phyloP scores from a whole-genome alignment of 1,284 basidiomycete species.

The Cryptococcus neoformans region DNA sequence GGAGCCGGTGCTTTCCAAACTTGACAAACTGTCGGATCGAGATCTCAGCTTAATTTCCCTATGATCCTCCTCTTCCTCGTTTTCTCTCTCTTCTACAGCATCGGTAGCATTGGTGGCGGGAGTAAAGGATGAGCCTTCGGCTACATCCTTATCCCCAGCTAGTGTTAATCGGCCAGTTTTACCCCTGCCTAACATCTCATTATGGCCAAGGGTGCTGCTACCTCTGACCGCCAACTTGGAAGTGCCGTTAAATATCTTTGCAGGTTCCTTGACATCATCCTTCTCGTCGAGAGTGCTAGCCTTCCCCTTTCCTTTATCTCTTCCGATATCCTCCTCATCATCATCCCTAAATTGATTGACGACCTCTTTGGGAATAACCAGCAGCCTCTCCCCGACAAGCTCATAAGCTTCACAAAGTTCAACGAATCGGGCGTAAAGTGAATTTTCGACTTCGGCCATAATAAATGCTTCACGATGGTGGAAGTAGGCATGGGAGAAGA shows the following conservation, averaged over 20 bases:
- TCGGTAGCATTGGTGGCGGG: not conserved
- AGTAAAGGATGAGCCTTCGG: not conserved
- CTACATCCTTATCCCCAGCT: no score
- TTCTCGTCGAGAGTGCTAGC: no score
- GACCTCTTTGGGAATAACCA: constrained; percentile 64
- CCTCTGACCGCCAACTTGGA: not conserved
- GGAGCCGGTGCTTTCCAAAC: not conserved
- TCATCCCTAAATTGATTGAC: constrained; percentile 8
- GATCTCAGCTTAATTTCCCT: no score
- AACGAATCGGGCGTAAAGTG: constrained; percentile 86
- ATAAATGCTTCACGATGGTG: constrained; percentile 79
- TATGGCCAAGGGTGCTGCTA: not conserved
- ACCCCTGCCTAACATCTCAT: not conserved
- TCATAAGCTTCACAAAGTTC: constrained; percentile 76
- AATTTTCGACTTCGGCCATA: constrained; percentile 65
- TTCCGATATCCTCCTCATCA: constrained; percentile 15
- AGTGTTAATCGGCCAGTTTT: not conserved
- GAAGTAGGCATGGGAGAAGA: constrained; percentile 94
- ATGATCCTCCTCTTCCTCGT: not conserved
- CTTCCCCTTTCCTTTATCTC: constrained; percentile 6
- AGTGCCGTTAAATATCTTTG: no score
- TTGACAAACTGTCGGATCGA: not conserved
- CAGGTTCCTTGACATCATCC: no score
- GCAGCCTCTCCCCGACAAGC: constrained; percentile 68
- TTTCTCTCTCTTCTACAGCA: not conserved